A percentile compares a stretch with the other conserved stretches of the same genome.
phyloP scores from a whole-genome alignment of 768 basidiomycete genomes.

The Mycena galericulata region DNA sequence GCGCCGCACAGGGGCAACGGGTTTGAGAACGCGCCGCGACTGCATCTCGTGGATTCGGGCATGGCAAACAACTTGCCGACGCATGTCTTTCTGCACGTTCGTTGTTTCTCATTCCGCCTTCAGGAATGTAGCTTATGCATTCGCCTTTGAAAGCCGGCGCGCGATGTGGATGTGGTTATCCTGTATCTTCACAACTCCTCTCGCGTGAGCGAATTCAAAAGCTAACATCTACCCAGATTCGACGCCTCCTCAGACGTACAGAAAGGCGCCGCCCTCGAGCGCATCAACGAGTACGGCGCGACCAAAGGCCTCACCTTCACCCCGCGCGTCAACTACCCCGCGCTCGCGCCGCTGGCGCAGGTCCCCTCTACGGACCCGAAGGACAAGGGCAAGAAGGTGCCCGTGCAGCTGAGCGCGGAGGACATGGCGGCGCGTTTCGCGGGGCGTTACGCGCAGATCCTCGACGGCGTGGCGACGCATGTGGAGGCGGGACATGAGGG shows the following conservation, averaged over 20 bases:
- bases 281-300: constrained; percentile 23
- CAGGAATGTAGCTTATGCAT: too few relatives aligned
- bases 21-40: constrained; percentile 16
- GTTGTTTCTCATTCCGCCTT: neutral
- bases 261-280: constrained; percentile 7
- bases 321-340: constrained; percentile 12
- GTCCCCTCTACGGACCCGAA: constrained; percentile 9
- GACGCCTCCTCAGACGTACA: constrained; percentile 19
- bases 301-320: constrained; percentile 15
- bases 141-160: constrained; percentile 4
- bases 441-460: constrained; percentile 16
- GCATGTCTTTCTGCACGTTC: constrained; percentile 15
- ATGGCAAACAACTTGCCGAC: constrained; percentile 19
- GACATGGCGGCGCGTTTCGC: constrained; percentile 7
- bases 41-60: constrained; percentile 18
- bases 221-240: too few relatives aligned
- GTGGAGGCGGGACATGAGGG: constrained; percentile 7
- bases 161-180: constrained; percentile 7
- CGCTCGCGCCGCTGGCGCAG: neutral
- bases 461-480: neutral
- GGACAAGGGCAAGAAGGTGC: constrained; percentile 17
- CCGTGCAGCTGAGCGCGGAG: neutral
- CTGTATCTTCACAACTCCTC: too few relatives aligned
- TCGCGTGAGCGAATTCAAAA: too few relatives aligned
- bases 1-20: constrained; percentile 15